phyloP scores from a whole-genome alignment of 2,329 filamentous ascomycete genomes.

The Sporothrix euskadiensis region DNA sequence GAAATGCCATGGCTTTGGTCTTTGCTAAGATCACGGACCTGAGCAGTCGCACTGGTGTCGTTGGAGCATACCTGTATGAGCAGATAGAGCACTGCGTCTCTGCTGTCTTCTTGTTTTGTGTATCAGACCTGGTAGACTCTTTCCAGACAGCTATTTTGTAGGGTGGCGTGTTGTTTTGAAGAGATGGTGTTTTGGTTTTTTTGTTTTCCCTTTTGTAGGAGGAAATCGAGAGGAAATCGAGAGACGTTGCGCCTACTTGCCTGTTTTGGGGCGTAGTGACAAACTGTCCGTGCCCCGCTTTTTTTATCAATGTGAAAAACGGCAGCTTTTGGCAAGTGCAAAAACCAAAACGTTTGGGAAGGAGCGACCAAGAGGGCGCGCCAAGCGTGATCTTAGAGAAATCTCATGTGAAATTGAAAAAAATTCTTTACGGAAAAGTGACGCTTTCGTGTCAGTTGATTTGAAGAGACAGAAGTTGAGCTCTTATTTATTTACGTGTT shows the following conservation, averaged over 20 bases:
- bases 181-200: not conserved
- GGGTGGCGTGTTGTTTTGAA: not conserved
- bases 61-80: not conserved
- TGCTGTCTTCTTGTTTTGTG: not conserved
- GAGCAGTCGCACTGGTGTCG: not conserved
- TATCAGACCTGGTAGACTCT: not conserved
- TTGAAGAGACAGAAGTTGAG: no score
- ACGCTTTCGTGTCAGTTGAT: not conserved
- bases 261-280: not conserved
- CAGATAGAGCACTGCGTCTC: constrained; percentile 12
- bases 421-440: not conserved
- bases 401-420: not conserved
- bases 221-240: not conserved
- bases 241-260: constrained; percentile 5
- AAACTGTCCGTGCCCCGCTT: not conserved
- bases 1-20: not conserved
- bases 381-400: not conserved
- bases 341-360: not conserved
- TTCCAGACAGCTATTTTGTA: not conserved
- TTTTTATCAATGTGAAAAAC: not conserved
- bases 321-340: not conserved
- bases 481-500: no score
- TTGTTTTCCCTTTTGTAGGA: not conserved
- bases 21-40: not conserved
- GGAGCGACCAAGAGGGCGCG: not conserved